Conservation (phyloP, 257 asterid species). For the Penstemon davidsonii region DNA sequence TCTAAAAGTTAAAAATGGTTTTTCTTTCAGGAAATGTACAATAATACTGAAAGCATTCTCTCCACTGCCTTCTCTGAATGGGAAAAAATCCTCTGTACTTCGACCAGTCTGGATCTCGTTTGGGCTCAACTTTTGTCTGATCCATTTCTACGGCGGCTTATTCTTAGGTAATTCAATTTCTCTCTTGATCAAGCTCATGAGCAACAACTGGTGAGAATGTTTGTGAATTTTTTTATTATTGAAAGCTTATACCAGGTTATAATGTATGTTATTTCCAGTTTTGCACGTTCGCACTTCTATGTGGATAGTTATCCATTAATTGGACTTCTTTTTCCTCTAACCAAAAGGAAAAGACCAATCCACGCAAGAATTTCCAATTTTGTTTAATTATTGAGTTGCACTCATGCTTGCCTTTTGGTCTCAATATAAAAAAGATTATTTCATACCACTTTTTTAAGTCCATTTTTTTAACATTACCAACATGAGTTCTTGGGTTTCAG, state of each 20-base stretch:
- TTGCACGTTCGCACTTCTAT: slow-evolving; percentile 6
- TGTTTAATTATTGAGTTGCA: slow-evolving; percentile 12
- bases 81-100: slow-evolving; percentile 89
- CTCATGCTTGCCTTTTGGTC: not conserved
- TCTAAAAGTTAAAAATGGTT: slow-evolving; percentile 25
- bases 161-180: slow-evolving; percentile 62
- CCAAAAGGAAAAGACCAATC: not conserved
- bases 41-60: slow-evolving; percentile 55
- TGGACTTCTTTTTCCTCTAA: not conserved
- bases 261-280: not conserved
- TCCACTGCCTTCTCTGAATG: slow-evolving; percentile 79
- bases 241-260: slow-evolving; percentile 8
- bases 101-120: slow-evolving; percentile 69
- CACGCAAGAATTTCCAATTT: slow-evolving; percentile 2
- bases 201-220: not conserved
- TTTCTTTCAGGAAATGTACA: slow-evolving; percentile 55
- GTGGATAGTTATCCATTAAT: not conserved
- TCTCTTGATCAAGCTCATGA: slow-evolving; percentile 19
- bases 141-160: slow-evolving; percentile 81
- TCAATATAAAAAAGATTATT: not conserved
- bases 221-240: not conserved
- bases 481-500: not conserved
- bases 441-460: not conserved
- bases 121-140: slow-evolving; percentile 94
- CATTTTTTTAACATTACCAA: not conserved